Evolutionary conservation across 2,329 filamentous ascomycete species (phyloP).

Genomic region (Corinectria fuckeliana): DNA sequence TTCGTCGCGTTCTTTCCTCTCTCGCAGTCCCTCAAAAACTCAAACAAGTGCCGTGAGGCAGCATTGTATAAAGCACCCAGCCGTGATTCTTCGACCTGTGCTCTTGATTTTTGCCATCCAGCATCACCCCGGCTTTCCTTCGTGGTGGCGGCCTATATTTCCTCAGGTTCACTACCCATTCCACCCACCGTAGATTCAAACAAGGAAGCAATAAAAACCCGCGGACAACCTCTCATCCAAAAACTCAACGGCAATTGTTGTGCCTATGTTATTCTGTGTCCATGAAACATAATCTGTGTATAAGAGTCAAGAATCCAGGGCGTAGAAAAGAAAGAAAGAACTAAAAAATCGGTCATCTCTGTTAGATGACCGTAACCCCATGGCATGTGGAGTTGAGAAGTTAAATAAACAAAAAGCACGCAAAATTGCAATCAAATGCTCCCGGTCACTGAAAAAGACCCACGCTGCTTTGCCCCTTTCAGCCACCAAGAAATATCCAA

Average conservation of each 20-base stretch:
- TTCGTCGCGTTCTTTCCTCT: background rate
- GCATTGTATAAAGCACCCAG: conserved; percentile 48
- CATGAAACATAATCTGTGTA: conserved; percentile 35
- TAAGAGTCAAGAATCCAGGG: conserved; percentile 16
- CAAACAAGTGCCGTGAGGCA: conserved; percentile 56
- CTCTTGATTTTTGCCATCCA: conserved; percentile 26
- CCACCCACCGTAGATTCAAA: conserved; percentile 13
- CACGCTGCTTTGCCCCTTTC: conserved; percentile 10
- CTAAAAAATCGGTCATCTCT: conserved; percentile 17
- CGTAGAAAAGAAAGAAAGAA: conserved; percentile 27
- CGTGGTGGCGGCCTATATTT: conserved; percentile 11
- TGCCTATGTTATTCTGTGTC: conserved; percentile 20
- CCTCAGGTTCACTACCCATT: background rate
- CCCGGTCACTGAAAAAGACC: background rate
- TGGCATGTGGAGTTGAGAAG: conserved; percentile 14
- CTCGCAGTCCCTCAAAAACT: conserved; percentile 24
- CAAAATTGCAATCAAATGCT: conserved; percentile 14
- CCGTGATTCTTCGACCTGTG: conserved; percentile 25
- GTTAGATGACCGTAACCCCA: conserved; percentile 10
- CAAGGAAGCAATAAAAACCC: conserved; percentile 4
- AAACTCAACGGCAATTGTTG: conserved; percentile 15
- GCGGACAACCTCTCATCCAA: conserved; percentile 1
- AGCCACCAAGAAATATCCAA: conserved; percentile 5
- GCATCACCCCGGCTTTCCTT: conserved; percentile 17
- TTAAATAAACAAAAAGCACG: conserved; percentile 19